A percentile compares a stretch with the other conserved stretches of the same genome.
Conservation (phyloP, 2,329 filamentous ascomycete genomes). For the Allantophomopsis cytisporea region DNA sequence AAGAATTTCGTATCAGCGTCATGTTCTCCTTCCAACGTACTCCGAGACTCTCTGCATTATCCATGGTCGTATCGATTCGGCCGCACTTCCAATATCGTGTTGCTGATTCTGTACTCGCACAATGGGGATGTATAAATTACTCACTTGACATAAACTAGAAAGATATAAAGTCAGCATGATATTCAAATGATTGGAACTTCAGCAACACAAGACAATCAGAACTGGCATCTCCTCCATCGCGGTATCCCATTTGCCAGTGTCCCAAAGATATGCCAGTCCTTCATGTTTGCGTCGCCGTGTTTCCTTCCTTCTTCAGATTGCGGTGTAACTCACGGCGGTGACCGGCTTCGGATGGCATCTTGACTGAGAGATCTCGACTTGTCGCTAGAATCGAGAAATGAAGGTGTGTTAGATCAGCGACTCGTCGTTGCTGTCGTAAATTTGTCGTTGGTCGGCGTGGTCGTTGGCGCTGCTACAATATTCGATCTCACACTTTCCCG, state of each 20-base stretch:
- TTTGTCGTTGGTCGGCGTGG: constrained; percentile 12
- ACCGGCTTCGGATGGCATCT: constrained; percentile 79
- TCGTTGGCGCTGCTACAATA: constrained; percentile 1
- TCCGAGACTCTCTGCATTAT: not conserved
- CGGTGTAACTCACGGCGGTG: constrained; percentile 63
- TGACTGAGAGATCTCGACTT: constrained; percentile 41
- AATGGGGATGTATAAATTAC: constrained; percentile 21
- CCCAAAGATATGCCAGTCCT: too few species aligned
- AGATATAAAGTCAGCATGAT: constrained; percentile 16
- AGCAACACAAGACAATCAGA: not conserved
- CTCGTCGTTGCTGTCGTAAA: constrained; percentile 16
- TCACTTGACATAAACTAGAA: constrained; percentile 75
- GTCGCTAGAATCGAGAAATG: constrained; percentile 22
- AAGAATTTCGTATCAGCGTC: constrained; percentile 2
- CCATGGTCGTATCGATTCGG: not conserved
- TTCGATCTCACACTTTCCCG: too few species aligned
- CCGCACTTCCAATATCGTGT: constrained; percentile 4
- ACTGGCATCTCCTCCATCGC: too few species aligned
- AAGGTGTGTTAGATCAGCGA: constrained; percentile 11
- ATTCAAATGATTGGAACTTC: not conserved
- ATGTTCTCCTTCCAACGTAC: not conserved
- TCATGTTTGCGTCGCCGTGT: not conserved
- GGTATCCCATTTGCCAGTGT: too few species aligned
- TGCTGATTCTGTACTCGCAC: not conserved
- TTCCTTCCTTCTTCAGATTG: not conserved